These are phyloP conservation scores for Lathyrus oleraceus DNA, from an alignment of 306 rosid species.

Conservation along the genomic window DNA sequence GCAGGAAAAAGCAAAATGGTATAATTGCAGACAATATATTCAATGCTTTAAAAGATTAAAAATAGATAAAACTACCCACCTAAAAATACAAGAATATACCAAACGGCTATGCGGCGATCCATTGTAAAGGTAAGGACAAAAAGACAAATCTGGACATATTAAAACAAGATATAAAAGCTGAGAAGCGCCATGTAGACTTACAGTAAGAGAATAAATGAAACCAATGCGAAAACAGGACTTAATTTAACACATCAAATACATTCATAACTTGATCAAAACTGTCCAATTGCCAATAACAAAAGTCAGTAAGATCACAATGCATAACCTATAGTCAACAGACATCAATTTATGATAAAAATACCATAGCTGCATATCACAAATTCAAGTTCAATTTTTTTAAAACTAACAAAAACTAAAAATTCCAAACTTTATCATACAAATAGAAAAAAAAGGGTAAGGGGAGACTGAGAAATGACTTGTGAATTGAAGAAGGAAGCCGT, in stretches of 20 bases:
- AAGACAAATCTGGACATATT: constrained; percentile 68
- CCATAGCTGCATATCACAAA: background rate
- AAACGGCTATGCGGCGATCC: constrained; percentile 79
- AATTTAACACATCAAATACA: constrained; percentile 24
- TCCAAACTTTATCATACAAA: background rate
- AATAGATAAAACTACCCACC: constrained; percentile 54
- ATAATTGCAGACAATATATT: background rate
- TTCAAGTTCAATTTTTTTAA: background rate
- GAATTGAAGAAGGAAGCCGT: constrained; percentile 10
- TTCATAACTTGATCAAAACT: constrained; percentile 10
- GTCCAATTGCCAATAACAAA: constrained; percentile 19
- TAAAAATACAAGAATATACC: constrained; percentile 65
- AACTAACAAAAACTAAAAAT: background rate
- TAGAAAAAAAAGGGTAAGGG: background rate
- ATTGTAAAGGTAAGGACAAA: constrained; percentile 62
- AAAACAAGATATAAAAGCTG: constrained; percentile 26
- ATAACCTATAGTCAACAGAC: constrained; percentile 4
- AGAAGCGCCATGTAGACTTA: constrained; percentile 15
- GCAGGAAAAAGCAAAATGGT: constrained; percentile 20
- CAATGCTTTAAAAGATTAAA: constrained; percentile 5
- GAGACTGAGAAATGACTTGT: background rate
- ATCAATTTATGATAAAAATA: background rate
- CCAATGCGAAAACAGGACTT: constrained; percentile 13
- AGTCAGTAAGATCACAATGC: background rate
- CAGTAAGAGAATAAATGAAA: constrained; percentile 12